These are phyloP conservation scores for Backusella mclennaniae DNA, from an alignment of 192 early-diverging fungal genomes.

Conservation along the genomic window DNA sequence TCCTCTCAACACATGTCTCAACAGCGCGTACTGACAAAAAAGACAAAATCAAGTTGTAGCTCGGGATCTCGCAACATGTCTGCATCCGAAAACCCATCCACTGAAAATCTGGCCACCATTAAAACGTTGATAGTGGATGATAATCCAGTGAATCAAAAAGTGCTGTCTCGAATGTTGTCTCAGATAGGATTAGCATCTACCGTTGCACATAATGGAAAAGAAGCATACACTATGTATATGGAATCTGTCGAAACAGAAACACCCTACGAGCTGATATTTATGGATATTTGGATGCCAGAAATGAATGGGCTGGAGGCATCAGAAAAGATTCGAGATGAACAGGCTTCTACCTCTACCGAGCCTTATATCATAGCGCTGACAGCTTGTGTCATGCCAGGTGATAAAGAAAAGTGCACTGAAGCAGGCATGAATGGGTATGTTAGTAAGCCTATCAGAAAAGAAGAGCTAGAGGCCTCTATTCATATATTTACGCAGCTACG, in stretches of 20 bases:
- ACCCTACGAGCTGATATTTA: conserved; percentile 34
- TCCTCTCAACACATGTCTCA: neutral
- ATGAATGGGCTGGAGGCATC: conserved; percentile 51
- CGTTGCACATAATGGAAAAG: conserved; percentile 28
- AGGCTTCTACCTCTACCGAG: neutral
- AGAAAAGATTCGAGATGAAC: conserved; percentile 25
- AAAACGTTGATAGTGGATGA: conserved; percentile 63
- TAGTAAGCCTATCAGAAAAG: conserved; percentile 47
- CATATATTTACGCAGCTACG: conserved; percentile 12
- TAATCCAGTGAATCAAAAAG: conserved; percentile 72
- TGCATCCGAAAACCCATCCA: neutral
- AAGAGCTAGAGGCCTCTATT: conserved; percentile 35
- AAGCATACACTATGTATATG: conserved; percentile 23
- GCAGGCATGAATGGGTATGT: conserved; percentile 53
- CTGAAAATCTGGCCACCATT: neutral
- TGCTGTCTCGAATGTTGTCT: conserved; percentile 51
- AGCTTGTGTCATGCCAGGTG: conserved; percentile 29
- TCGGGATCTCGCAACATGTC: neutral
- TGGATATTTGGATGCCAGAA: conserved; percentile 52
- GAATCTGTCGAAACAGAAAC: neutral
- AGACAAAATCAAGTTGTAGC: neutral
- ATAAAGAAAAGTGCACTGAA: conserved; percentile 25
- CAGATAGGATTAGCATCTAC: conserved; percentile 25
- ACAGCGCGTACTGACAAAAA: neutral
- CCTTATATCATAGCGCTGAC: conserved; percentile 36